Percentiles rank a stretch among this genome's conserved stretches.
Evolutionary conservation across 1,284 basidiomycete species (phyloP).

Genomic region (Leccinum subfulvum): DNA sequence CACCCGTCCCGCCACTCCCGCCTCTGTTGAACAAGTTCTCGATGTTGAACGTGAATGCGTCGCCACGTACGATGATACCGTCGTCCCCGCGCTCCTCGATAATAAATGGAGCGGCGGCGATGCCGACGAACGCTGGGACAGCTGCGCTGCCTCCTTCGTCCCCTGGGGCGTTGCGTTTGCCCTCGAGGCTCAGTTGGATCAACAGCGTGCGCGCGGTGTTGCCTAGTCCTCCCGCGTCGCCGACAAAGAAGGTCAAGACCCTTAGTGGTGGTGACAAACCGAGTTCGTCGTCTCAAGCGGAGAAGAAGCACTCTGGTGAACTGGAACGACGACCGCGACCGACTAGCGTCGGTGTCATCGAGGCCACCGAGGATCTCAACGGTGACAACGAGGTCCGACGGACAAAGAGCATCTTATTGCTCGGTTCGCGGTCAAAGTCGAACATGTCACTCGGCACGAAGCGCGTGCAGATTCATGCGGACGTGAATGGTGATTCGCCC

Average conservation of each 20-base stretch:
- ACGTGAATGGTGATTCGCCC: constrained; percentile 13
- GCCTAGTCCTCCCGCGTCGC: constrained; percentile 33
- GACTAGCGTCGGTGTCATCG: constrained; percentile 31
- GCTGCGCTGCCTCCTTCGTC: constrained; percentile 26
- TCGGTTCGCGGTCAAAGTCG: constrained; percentile 33
- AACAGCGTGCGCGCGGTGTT: constrained; percentile 28
- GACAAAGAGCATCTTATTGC: constrained; percentile 34
- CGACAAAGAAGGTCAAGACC: constrained; percentile 3
- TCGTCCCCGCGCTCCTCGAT: constrained; percentile 11
- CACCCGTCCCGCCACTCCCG: constrained; percentile 20
- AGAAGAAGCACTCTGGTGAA: constrained; percentile 8
- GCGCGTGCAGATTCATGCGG: constrained; percentile 32
- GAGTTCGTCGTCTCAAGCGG: constrained; percentile 15
- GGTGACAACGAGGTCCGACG: constrained; percentile 21
- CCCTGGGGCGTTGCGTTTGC: constrained; percentile 31
- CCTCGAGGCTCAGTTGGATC: constrained; percentile 34
- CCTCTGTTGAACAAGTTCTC: constrained; percentile 20
- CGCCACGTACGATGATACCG: constrained; percentile 1
- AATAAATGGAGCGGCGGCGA: constrained; percentile 6
- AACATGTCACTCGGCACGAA: constrained; percentile 25
- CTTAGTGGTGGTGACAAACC: not conserved
- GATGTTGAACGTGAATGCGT: constrained; percentile 5
- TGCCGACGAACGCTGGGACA: constrained; percentile 5
- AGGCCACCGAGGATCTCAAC: constrained; percentile 26
- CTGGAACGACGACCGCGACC: constrained; percentile 23